Conservation (phyloP, 2,329 filamentous ascomycete species). For the Ceratocystis alfenasii region DNA sequence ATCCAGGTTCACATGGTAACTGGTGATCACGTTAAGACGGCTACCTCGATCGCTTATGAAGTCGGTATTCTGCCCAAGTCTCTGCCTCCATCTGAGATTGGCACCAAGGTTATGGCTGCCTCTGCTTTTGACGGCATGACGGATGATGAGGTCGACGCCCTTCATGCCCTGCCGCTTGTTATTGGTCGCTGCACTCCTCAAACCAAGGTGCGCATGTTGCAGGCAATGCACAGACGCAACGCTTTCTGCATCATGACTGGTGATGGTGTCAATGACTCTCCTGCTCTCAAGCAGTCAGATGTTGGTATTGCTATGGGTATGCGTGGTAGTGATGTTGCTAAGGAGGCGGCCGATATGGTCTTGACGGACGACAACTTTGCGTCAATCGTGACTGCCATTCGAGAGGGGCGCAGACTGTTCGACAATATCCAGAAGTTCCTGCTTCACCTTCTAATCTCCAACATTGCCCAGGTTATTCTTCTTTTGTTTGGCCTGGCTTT, state of each 20-base stretch:
- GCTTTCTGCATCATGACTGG: slow-evolving; percentile 64
- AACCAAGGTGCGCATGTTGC: slow-evolving; percentile 65
- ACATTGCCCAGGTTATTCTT: slow-evolving; percentile 57
- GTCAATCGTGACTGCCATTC: slow-evolving; percentile 60
- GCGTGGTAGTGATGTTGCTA: slow-evolving; percentile 60
- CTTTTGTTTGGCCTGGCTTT: slow-evolving; percentile 58
- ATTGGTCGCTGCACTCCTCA: slow-evolving; percentile 57
- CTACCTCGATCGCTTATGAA: slow-evolving; percentile 52
- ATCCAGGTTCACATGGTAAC: slow-evolving; percentile 59
- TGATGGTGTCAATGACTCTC: slow-evolving; percentile 64
- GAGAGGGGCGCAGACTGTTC: slow-evolving; percentile 56
- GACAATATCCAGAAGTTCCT: slow-evolving; percentile 64
- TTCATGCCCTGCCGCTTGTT: slow-evolving; percentile 52
- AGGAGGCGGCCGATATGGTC: slow-evolving; percentile 78
- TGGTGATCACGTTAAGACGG: slow-evolving; percentile 56
- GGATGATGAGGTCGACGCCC: slow-evolving; percentile 49
- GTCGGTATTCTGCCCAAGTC: slow-evolving; percentile 45
- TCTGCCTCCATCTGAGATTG: slow-evolving; percentile 31
- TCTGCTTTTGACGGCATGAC: slow-evolving; percentile 50
- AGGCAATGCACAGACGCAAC: slow-evolving; percentile 56
- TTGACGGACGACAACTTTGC: slow-evolving; percentile 83
- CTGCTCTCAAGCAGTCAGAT: slow-evolving; percentile 59
- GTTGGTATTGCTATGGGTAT: slow-evolving; percentile 67
- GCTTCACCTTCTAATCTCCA: slow-evolving; percentile 55
- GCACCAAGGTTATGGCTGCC: slow-evolving; percentile 47